A percentile compares a stretch with the other conserved stretches of the same genome.
These are phyloP conservation scores for barrel medic (Medicago truncatula) DNA, from an alignment of 306 rosid genomes.

Conservation along the genomic window MtrunA17r5.0-ANR NC_053048.1:34437001-34437500, in stretches of 20 bases:
- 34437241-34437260: constrained; percentile 1
- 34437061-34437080: too few relatives aligned
- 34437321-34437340: not conserved
- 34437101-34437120: too few relatives aligned
- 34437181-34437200: not conserved
- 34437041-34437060: not conserved
- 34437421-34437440: too few relatives aligned
- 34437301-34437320: constrained; percentile 16
- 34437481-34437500: too few relatives aligned
- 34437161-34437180: too few relatives aligned
- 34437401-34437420: too few relatives aligned
- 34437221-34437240: constrained; percentile 20
- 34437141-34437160: too few relatives aligned
- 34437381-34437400: not conserved
- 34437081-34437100: too few relatives aligned
- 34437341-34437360: not conserved
- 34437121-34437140: too few relatives aligned
- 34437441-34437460: too few relatives aligned
- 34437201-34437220: not conserved
- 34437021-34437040: not conserved
- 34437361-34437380: constrained; percentile 27
- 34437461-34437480: too few relatives aligned
- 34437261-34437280: not conserved
- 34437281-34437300: constrained; percentile 16
- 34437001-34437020: too few relatives aligned